Conservation (phyloP, 139 green algal genomes). For the Chlorella sp. region DNA sequence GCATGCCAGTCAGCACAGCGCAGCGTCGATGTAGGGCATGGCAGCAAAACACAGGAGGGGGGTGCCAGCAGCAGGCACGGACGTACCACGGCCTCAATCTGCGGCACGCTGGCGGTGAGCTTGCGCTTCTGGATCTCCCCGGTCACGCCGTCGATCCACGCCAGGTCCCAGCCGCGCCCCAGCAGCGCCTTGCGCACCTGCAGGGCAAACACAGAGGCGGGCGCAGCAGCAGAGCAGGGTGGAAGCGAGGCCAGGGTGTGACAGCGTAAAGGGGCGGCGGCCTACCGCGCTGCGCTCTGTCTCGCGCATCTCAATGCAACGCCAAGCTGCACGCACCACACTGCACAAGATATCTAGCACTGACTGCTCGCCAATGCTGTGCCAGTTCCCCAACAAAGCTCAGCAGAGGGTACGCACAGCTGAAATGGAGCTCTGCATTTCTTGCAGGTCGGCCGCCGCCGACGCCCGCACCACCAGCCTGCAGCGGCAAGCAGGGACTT, state of each 20-base stretch:
- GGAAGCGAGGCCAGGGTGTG: too few relatives aligned
- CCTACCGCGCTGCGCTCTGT: too few relatives aligned
- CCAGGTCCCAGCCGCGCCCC: slow-evolving; percentile 33
- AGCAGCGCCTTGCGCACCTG: slow-evolving; percentile 22
- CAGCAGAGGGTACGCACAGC: not conserved
- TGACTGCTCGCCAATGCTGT: too few relatives aligned
- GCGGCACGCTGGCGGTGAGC: slow-evolving; percentile 12
- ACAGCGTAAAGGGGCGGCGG: too few relatives aligned
- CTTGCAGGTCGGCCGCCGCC: slow-evolving; percentile 1
- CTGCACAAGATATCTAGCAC: too few relatives aligned
- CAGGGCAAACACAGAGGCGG: not conserved
- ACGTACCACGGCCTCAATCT: slow-evolving; percentile 37
- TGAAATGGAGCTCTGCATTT: not conserved
- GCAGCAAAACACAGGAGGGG: not conserved
- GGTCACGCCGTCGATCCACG: slow-evolving; percentile 41
- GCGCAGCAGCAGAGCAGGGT: too few relatives aligned
- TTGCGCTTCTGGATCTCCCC: slow-evolving; percentile 38
- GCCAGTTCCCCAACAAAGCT: too few relatives aligned
- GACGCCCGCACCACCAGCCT: slow-evolving; percentile 16
- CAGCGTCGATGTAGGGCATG: not conserved
- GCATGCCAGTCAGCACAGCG: not conserved
- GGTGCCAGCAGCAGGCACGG: not conserved
- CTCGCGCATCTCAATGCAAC: too few relatives aligned
- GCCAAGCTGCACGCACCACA: too few relatives aligned
- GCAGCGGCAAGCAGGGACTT: not conserved